phyloP scores from a whole-genome alignment of 139 green algal genomes.

The Picocystis salinarum region DNA sequence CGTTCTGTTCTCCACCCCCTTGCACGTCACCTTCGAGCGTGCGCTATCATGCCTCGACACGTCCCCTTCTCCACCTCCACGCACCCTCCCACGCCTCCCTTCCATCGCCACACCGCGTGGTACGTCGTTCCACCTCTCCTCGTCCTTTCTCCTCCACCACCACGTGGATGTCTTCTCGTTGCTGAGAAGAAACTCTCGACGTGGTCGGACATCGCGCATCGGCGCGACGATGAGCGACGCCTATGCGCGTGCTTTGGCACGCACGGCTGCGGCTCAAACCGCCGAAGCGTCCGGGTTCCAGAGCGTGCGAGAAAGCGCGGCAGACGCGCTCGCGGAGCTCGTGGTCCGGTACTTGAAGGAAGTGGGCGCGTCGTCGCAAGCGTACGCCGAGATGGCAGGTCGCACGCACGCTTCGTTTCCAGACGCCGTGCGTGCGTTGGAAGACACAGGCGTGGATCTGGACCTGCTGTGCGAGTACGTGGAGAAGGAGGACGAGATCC shows the following conservation, averaged over 20 bases:
- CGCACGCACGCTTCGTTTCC: conserved; percentile 39
- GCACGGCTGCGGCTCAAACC: conserved; percentile 35
- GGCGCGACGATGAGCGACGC: conserved; percentile 46
- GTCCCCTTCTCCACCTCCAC: too few species aligned
- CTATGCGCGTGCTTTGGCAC: conserved; percentile 35
- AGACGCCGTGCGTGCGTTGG: conserved; percentile 50
- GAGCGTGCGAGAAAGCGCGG: conserved; percentile 37
- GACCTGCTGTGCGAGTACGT: conserved; percentile 26
- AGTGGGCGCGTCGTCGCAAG: conserved; percentile 28
- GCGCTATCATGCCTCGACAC: too few species aligned
- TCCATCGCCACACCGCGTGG: too few species aligned
- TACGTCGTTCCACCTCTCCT: too few species aligned
- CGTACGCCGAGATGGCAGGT: conserved; percentile 51
- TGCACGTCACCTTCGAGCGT: too few species aligned
- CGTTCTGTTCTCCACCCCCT: too few species aligned
- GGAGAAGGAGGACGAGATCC: conserved; percentile 19
- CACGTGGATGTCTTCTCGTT: too few species aligned
- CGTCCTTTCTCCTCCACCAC: too few species aligned
- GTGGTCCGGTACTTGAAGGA: conserved; percentile 52
- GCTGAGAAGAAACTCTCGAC: too few species aligned
- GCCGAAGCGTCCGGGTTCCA: conserved; percentile 43
- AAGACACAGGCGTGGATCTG: conserved; percentile 40
- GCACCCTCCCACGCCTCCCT: too few species aligned
- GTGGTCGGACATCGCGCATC: too few species aligned
- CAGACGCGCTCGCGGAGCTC: conserved; percentile 58